phyloP scores from a whole-genome alignment of 2,329 filamentous ascomycete genomes.

The Xylariaceae sp. region DNA sequence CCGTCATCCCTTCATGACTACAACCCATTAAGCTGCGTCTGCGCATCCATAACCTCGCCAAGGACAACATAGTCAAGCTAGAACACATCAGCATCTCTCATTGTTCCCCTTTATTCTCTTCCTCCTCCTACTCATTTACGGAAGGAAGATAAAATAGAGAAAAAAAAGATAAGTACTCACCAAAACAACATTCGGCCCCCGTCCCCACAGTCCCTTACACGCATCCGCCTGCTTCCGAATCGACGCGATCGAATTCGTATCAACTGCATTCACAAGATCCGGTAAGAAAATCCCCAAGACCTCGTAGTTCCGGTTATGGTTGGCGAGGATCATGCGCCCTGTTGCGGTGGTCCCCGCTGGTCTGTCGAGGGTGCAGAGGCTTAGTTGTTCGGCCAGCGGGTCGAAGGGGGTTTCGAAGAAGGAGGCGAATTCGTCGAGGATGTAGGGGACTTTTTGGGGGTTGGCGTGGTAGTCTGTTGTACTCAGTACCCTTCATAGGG shows the following conservation, averaged over 20 bases:
- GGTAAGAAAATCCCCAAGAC: conserved; percentile 36
- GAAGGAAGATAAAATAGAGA: too few species aligned
- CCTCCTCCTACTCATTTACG: too few species aligned
- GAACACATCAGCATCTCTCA: conserved; percentile 13
- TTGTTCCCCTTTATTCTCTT: too few species aligned
- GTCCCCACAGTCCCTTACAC: conserved; percentile 31
- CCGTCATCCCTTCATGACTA: conserved; percentile 4
- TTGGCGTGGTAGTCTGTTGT: conserved; percentile 54
- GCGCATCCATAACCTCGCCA: conserved; percentile 37
- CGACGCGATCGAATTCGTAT: conserved; percentile 45
- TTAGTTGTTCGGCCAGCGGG: conserved; percentile 53
- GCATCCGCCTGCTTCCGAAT: conserved; percentile 38
- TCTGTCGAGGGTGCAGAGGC: conserved; percentile 60
- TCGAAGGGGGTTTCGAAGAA: conserved; percentile 71
- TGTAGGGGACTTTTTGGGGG: conserved; percentile 51
- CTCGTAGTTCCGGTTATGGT: conserved; percentile 36
- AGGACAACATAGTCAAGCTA: conserved; percentile 41
- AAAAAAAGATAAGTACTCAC: conserved; percentile 29
- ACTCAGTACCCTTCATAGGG: fast-evolving
- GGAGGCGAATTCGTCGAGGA: conserved; percentile 59
- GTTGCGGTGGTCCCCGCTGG: conserved; percentile 42
- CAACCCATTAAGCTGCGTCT: conserved; percentile 37
- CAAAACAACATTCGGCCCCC: conserved; percentile 36
- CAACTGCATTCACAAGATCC: conserved; percentile 30
- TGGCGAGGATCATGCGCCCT: conserved; percentile 42